Base-by-base conservation (phyloP, 1,284 basidiomycete genomes). In the Rhodofomes roseus region DNA sequence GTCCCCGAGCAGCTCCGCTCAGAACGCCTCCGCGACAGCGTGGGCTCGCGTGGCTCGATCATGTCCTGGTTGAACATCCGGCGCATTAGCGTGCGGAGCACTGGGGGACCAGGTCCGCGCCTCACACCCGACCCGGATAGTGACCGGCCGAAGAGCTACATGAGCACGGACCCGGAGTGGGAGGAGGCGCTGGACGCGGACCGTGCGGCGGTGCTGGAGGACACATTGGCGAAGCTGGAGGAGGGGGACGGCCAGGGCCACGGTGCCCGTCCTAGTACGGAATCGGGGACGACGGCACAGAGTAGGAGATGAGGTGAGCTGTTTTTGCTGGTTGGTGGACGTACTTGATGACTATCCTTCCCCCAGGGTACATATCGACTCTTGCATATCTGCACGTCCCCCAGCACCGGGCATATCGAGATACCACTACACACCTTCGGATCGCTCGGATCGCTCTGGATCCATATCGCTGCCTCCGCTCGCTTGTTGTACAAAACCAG, bases 81-180 rank as follows among this genome's bases (percentile, higher is more conserved):
- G 48, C 36, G 37, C 31, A 36, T 52, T n/a, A 52, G 50, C 50
- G 50, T 52, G 50, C 29, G 50, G 50, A 36, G 31, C 20, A 52
- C 34, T 11, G 39, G 63, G 53, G n/a, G 44, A 46, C 22, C 40
- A 22, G 53, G 57, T 6, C 40, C 34, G 34, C 43, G 27, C 20
- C n/a, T 31, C 44, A 37, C 31, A 20, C 54, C 56, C 50, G 63
- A 46, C 63, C 61, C 51, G 54, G 63, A 65, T 57, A 4, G 31
- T 11, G 46, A 29, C 46, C 55, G 75, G 43, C 82, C 82, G 31
- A 65, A 80, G 58, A 86, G 83, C 70, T 86, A 85, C 67, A 64
- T 71, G 57, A 84, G 81, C 63, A 72, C 69, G 58, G 84, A 86
- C 65, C 80, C 80, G 56, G 78, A 81, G 56, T 85, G 84, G 81